These are phyloP conservation scores for Tricholoma bakamatsutake DNA, from an alignment of 768 basidiomycete genomes.

Conservation along the genomic window DNA sequence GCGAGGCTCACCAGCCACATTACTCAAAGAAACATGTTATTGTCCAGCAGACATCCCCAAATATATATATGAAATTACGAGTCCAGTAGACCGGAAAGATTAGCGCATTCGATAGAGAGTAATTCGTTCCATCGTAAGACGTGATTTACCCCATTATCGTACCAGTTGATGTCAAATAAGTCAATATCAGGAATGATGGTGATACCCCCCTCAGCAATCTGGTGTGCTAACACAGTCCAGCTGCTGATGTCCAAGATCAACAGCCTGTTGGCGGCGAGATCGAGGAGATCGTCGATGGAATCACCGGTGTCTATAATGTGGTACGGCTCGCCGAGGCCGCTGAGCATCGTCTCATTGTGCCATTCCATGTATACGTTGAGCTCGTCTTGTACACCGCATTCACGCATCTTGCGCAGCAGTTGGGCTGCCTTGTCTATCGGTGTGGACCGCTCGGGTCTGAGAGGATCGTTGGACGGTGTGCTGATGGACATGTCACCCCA, in stretches of 20 bases:
- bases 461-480: not conserved
- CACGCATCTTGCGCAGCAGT: conserved; percentile 1
- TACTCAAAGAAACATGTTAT: too few relatives aligned
- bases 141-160: conserved; percentile 3
- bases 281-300: conserved; percentile 2
- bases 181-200: conserved; percentile 1
- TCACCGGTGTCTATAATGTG: not conserved
- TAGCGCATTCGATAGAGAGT: not conserved
- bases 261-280: conserved; percentile 1
- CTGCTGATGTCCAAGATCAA: conserved; percentile 2
- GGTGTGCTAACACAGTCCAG: conserved; percentile 2
- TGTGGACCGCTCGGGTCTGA: not conserved
- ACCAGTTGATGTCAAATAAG: not conserved
- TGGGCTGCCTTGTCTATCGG: not conserved
- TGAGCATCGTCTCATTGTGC: conserved; percentile 2
- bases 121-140: conserved; percentile 4
- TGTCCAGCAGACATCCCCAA: too few relatives aligned
- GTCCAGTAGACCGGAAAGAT: not conserved
- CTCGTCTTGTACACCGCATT: conserved; percentile 1
- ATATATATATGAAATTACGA: not conserved
- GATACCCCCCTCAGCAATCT: conserved; percentile 1
- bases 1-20: too few relatives aligned
- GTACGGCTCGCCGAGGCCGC: not conserved
- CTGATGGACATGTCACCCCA: not conserved
- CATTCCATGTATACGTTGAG: conserved; percentile 5